Evolutionary conservation across 768 basidiomycete genomes (phyloP).

Genomic region (Boletus fagicola): DNA sequence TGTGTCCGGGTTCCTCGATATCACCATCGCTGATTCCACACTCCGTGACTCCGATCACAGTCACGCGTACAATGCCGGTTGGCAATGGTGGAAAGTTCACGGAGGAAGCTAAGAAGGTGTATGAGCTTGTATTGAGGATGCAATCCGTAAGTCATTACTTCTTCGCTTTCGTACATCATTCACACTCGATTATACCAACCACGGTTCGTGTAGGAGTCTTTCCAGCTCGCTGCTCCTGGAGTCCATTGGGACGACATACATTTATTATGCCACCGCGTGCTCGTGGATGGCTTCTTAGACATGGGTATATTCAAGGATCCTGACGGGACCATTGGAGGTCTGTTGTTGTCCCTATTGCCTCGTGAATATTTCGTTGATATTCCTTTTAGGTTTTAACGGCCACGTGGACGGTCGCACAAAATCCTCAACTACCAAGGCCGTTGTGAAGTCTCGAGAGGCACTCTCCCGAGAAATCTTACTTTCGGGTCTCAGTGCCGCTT

Average conservation of each 20-base stretch:
- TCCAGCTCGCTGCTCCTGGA: slow-evolving; percentile 69
- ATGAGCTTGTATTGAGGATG: slow-evolving; percentile 87
- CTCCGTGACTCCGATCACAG: slow-evolving; percentile 44
- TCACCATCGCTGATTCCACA: not conserved
- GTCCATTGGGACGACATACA: slow-evolving; percentile 90
- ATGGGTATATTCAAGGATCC: slow-evolving; percentile 84
- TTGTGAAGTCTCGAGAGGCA: slow-evolving; percentile 12
- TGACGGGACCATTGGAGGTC: slow-evolving; percentile 33
- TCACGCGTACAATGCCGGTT: slow-evolving; percentile 85
- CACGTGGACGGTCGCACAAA: not conserved
- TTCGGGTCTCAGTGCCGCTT: slow-evolving; percentile 76
- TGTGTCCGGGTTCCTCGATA: not conserved
- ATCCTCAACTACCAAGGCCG: not conserved
- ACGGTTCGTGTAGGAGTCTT: slow-evolving; percentile 53
- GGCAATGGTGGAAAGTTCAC: slow-evolving; percentile 93
- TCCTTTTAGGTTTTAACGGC: slow-evolving; percentile 1
- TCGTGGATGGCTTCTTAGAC: slow-evolving; percentile 77
- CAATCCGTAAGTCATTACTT: slow-evolving; percentile 55
- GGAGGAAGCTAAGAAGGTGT: slow-evolving; percentile 75
- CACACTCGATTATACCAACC: not conserved
- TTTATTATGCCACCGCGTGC: slow-evolving; percentile 73
- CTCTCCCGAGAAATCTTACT: slow-evolving; percentile 57
- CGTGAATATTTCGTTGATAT: not conserved
- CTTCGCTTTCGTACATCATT: not conserved
- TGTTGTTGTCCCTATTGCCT: not conserved